Conservation (phyloP, 106 monocot genomes). For the Dendrobium catenatum region DNA sequence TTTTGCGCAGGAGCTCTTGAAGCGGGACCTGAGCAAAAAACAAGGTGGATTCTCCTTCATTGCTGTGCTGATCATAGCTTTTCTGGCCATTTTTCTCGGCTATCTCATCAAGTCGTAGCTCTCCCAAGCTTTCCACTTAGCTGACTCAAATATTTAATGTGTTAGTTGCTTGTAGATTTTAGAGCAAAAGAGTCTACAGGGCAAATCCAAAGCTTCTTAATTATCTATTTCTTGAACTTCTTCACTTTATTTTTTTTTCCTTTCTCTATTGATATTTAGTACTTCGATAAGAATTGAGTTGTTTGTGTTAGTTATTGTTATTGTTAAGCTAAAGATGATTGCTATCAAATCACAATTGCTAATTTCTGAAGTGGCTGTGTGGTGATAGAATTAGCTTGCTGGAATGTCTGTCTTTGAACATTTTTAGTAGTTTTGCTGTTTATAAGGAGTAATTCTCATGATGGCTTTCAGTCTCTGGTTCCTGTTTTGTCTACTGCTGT, state of each 20-base stretch:
- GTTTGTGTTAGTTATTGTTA: not conserved
- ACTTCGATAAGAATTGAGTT: not conserved
- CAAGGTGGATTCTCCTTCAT: conserved; percentile 56
- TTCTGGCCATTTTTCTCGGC: conserved; percentile 48
- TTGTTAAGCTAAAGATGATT: not conserved
- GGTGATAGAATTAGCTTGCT: too few species aligned
- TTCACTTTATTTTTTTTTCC: not conserved
- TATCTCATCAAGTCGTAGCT: conserved; percentile 51
- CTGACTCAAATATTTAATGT: not conserved
- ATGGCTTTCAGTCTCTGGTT: too few species aligned
- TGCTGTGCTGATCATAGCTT: conserved; percentile 33
- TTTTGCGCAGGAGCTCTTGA: conserved; percentile 41
- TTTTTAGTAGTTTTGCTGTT: too few species aligned
- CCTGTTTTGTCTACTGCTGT: too few species aligned
- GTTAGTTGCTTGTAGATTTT: too few species aligned
- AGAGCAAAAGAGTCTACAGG: not conserved
- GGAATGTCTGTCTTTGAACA: too few species aligned
- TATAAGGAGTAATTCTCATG: too few species aligned
- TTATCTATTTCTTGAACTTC: not conserved
- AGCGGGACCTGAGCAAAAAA: conserved; percentile 28
- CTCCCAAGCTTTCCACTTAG: not conserved
- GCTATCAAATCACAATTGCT: not conserved
- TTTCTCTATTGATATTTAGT: not conserved
- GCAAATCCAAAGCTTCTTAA: not conserved
- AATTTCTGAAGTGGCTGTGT: not conserved